Evolutionary conservation across 1,139 yeast species (phyloP).

Genomic region (Blastobotrys indianensis): DNA sequence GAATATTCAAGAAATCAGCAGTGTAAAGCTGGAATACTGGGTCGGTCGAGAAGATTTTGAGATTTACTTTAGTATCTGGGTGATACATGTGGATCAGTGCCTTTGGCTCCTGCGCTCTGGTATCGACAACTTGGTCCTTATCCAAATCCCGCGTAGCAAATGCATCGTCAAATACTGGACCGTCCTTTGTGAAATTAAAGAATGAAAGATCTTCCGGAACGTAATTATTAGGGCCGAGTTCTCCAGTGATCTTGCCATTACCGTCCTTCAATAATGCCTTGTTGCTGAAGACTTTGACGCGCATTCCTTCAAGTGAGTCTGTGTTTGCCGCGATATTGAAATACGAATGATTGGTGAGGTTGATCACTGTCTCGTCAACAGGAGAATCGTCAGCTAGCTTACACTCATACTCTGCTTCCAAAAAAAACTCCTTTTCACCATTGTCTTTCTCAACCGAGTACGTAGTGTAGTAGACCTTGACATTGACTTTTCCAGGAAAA

Average conservation of each 20-base stretch:
- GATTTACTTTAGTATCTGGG: conserved; percentile 41
- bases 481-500: conserved; percentile 49
- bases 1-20: conserved; percentile 46
- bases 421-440: conserved; percentile 23
- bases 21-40: conserved; percentile 67
- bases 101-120: conserved; percentile 38
- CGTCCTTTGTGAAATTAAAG: conserved; percentile 31
- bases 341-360: conserved; percentile 61
- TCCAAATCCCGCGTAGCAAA: conserved; percentile 39
- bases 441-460: conserved; percentile 20
- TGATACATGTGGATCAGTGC: conserved; percentile 44
- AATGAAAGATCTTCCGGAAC: conserved; percentile 23
- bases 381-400: conserved; percentile 38
- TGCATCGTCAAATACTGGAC: conserved; percentile 45
- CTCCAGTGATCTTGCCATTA: conserved; percentile 49
- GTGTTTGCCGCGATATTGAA: conserved; percentile 41
- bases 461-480: conserved; percentile 41
- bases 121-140: conserved; percentile 35
- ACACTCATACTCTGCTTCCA: conserved; percentile 47
- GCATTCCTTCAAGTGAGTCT: conserved; percentile 30
- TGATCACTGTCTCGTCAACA: conserved; percentile 45
- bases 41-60: conserved; percentile 52
- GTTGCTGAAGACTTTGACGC: conserved; percentile 31
- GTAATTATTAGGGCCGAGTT: conserved; percentile 32
- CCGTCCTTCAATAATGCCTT: conserved; percentile 37